A percentile compares a stretch with the other conserved stretches of the same genome.
Conservation (phyloP, 108 stramenopile species). For the Schizochytrium sp. region DNA sequence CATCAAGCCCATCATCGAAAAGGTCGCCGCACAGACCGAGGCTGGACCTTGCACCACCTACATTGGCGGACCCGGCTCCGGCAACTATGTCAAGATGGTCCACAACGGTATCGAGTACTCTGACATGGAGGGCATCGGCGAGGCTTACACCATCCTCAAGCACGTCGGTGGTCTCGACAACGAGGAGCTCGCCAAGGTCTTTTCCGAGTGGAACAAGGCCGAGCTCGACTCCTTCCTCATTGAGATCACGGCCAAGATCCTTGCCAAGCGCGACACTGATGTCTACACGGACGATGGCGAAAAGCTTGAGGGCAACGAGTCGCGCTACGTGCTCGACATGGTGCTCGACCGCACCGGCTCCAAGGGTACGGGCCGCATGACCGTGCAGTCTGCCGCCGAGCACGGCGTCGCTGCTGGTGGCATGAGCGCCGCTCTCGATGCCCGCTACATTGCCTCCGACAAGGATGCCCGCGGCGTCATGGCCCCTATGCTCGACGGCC, state of each 20-base stretch:
- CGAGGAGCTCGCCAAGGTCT: constrained; percentile 79
- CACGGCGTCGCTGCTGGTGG: constrained; percentile 85
- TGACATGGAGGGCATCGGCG: constrained; percentile 97
- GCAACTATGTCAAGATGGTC: constrained; percentile 96
- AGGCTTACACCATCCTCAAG: constrained; percentile 86
- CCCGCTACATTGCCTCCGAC: constrained; percentile 75
- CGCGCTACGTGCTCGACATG: constrained; percentile 47
- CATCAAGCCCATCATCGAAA: constrained; percentile 81
- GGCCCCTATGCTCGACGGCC: constrained; percentile 68
- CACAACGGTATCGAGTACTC: constrained; percentile 99
- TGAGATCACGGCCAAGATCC: constrained; percentile 88
- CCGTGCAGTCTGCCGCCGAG: constrained; percentile 96
- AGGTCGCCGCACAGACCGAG: constrained; percentile 76
- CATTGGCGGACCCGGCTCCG: constrained; percentile 78
- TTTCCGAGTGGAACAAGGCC: constrained; percentile 79
- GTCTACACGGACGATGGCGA: constrained; percentile 59
- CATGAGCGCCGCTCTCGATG: constrained; percentile 87
- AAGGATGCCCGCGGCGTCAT: constrained; percentile 84
- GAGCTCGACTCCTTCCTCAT: constrained; percentile 85
- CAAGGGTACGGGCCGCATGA: constrained; percentile 99
- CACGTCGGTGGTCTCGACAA: constrained; percentile 70
- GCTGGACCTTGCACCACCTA: constrained; percentile 90
- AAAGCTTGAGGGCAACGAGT: neutral
- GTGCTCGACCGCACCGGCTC: constrained; percentile 95
- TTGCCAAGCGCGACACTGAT: constrained; percentile 35